These are phyloP conservation scores for Whalleya microplaca DNA, from an alignment of 2,329 filamentous ascomycete species.

Conservation along the genomic window DNA sequence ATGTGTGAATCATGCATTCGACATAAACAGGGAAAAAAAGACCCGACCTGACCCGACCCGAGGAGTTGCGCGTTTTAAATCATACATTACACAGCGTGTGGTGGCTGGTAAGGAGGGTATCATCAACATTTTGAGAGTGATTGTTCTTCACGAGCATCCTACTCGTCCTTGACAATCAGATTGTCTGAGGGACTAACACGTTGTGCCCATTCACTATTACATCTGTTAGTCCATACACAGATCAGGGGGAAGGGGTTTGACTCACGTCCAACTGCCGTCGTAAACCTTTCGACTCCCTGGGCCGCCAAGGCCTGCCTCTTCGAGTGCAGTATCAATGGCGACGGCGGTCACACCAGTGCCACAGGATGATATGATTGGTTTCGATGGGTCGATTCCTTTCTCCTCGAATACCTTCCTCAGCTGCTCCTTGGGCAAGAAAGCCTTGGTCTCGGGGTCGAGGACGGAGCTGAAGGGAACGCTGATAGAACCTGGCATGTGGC, in stretches of 20 bases:
- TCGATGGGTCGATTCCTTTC: constrained; percentile 78
- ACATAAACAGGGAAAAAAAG: no score
- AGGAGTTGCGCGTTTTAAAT: constrained; percentile 6
- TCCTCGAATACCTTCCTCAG: constrained; percentile 75
- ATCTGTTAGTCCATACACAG: constrained; percentile 32
- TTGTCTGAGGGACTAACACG: constrained; percentile 64
- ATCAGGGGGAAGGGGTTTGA: constrained; percentile 33
- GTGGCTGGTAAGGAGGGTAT: constrained; percentile 31
- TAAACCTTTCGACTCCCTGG: constrained; percentile 75
- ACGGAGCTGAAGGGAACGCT: constrained; percentile 80
- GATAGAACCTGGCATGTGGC: constrained; percentile 88
- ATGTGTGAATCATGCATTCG: no score
- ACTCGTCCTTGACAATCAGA: constrained; percentile 59
- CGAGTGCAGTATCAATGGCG: constrained; percentile 84
- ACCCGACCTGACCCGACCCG: constrained; percentile 6
- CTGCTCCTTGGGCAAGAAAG: constrained; percentile 72
- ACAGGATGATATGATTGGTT: constrained; percentile 85
- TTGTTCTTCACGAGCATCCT: constrained; percentile 6
- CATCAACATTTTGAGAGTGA: constrained; percentile 19
- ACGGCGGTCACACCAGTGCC: constrained; percentile 94
- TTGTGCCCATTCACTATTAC: constrained; percentile 68
- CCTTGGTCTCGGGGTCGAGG: constrained; percentile 81
- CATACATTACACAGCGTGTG: constrained; percentile 18
- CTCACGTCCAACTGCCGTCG: constrained; percentile 97
- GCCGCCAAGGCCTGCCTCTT: constrained; percentile 74